These are phyloP conservation scores for Apiospora phragmitis DNA, from an alignment of 2,329 filamentous ascomycete genomes.

Conservation along the genomic window DNA sequence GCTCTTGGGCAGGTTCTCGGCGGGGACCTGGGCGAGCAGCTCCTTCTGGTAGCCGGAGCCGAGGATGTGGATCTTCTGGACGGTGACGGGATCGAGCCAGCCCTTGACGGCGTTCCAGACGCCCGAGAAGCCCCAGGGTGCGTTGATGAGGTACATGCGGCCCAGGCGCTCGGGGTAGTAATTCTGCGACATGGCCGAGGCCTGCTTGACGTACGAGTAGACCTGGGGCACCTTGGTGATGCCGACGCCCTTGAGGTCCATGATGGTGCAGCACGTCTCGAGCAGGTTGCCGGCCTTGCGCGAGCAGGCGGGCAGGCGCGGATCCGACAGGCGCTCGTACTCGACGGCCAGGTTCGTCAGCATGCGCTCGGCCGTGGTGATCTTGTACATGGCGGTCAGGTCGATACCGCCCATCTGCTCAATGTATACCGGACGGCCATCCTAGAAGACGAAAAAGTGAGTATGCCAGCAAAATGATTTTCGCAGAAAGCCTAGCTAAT, in stretches of 20 bases:
- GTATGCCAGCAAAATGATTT: neutral
- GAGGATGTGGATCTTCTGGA: constrained; percentile 92
- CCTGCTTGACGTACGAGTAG: constrained; percentile 83
- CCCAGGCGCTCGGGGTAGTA: constrained; percentile 98
- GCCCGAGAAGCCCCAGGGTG: constrained; percentile 89
- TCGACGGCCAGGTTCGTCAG: constrained; percentile 93
- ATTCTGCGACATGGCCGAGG: constrained; percentile 91
- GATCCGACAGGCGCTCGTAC: constrained; percentile 95
- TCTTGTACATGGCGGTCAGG: constrained; percentile 85
- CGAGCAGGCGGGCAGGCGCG: constrained; percentile 90
- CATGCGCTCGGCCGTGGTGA: constrained; percentile 92
- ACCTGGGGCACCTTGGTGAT: constrained; percentile 79
- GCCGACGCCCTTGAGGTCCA: constrained; percentile 95
- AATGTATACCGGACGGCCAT: constrained; percentile 95
- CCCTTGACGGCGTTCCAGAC: constrained; percentile 87
- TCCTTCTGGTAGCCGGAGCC: constrained; percentile 80
- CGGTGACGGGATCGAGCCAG: constrained; percentile 95
- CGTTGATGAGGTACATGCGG: constrained; percentile 97
- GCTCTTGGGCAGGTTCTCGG: constrained; percentile 83
- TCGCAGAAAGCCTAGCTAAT: constrained; percentile 9
- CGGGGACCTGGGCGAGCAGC: constrained; percentile 79
- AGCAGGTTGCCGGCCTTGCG: constrained; percentile 86
- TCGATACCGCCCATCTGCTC: constrained; percentile 95
- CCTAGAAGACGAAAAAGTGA: constrained; percentile 49
- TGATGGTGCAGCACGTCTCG: constrained; percentile 97